These are phyloP conservation scores for Kwoniella newhampshirensis DNA, from an alignment of 768 basidiomycete genomes.

Conservation along the genomic window DNA sequence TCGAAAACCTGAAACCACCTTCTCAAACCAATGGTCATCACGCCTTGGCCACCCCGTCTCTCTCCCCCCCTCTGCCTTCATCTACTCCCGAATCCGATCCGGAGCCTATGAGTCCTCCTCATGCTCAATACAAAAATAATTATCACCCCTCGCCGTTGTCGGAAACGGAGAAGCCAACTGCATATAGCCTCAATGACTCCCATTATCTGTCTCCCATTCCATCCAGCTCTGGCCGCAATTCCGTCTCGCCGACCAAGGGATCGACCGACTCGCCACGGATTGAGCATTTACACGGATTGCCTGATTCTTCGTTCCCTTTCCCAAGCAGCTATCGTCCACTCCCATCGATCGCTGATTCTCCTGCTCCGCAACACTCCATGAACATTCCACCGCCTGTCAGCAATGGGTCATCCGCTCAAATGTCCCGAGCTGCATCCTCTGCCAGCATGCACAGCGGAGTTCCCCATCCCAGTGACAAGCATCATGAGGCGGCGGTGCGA, in stretches of 20 bases:
- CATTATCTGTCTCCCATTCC: background rate
- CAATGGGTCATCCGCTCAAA: conserved; percentile 22
- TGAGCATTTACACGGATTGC: conserved; percentile 1
- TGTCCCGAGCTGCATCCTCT: conserved; percentile 25
- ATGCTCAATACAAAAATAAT: conserved; percentile 6
- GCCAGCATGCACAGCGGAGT: conserved; percentile 14
- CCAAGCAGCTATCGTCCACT: conserved; percentile 36
- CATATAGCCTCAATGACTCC: background rate
- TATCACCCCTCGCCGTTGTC: conserved; percentile 17
- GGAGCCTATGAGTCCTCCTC: conserved; percentile 19
- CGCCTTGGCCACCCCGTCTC: conserved; percentile 18
- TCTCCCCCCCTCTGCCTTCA: conserved; percentile 22
- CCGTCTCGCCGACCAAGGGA: background rate
- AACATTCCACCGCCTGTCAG: conserved; percentile 32
- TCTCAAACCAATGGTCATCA: conserved; percentile 7
- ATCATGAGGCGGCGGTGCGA: conserved; percentile 11
- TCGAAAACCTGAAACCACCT: conserved; percentile 14
- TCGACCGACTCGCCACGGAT: background rate
- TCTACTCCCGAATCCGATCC: conserved; percentile 31
- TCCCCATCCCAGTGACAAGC: conserved; percentile 16
- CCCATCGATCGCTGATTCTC: conserved; percentile 21
- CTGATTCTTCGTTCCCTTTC: conserved; percentile 39
- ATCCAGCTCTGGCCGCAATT: background rate
- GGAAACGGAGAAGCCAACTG: background rate
- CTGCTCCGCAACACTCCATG: conserved; percentile 24